A percentile compares a stretch with the other conserved stretches of the same genome.
These are phyloP conservation scores for Wilcoxina mikolae DNA, from an alignment of 495 filamentous ascomycete genomes.

Conservation along the genomic window DNA sequence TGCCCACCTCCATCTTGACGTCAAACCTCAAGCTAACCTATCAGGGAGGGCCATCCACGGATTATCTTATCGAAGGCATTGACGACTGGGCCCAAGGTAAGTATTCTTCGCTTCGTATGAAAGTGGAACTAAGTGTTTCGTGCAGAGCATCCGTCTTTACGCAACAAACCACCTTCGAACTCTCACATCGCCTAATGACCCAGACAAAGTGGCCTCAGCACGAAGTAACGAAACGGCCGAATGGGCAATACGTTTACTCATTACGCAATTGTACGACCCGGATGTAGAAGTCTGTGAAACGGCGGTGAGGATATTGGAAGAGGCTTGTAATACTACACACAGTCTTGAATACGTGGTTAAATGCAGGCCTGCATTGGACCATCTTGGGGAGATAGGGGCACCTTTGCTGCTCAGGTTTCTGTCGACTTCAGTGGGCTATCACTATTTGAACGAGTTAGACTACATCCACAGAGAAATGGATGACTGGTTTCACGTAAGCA, in stretches of 20 bases:
- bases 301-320: conserved; percentile 90
- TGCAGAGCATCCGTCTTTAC: conserved; percentile 24
- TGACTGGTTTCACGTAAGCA: conserved; percentile 68
- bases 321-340: conserved; percentile 81
- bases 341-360: conserved; percentile 91
- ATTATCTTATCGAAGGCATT: conserved; percentile 87
- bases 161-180: conserved; percentile 28
- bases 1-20: background rate
- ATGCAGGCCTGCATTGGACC: conserved; percentile 87
- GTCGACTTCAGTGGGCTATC: conserved; percentile 89
- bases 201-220: conserved; percentile 13
- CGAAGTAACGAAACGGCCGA: conserved; percentile 43
- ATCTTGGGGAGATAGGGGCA: conserved; percentile 91
- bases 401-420: conserved; percentile 84
- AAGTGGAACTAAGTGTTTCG: background rate
- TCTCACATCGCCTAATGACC: conserved; percentile 20
- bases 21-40: background rate
- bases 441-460: conserved; percentile 90
- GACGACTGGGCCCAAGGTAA: conserved; percentile 69
- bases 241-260: conserved; percentile 89
- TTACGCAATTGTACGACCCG: conserved; percentile 95
- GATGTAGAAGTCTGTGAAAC: conserved; percentile 92
- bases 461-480: conserved; percentile 99
- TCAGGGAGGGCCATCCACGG: conserved; percentile 62
- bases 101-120: background rate